Evolutionary conservation across 345 rosid genomes (phyloP).

Genomic region (Salix purpurea): DNA sequence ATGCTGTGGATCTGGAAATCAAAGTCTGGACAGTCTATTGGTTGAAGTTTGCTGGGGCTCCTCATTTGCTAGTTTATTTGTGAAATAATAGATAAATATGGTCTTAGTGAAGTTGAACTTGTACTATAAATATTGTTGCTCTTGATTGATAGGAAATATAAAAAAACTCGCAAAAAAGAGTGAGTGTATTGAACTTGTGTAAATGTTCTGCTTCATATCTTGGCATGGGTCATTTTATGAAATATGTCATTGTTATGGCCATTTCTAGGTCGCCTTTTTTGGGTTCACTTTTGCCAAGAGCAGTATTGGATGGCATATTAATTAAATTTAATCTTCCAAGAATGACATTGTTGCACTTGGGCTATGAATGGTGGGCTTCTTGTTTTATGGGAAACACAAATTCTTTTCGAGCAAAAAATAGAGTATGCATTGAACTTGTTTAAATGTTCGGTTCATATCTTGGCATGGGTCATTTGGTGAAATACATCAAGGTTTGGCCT

Average conservation of each 20-base stretch:
- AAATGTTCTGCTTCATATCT: background rate
- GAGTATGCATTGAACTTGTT: background rate
- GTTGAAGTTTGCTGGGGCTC: background rate
- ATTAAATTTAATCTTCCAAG: background rate
- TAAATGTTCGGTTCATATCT: background rate
- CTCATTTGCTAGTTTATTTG: background rate
- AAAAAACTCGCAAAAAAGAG: background rate
- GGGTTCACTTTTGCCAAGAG: background rate
- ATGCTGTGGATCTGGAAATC: background rate
- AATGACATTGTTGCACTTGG: background rate
- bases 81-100: background rate
- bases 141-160: background rate
- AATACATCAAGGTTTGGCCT: background rate
- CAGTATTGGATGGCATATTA: background rate
- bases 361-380: background rate
- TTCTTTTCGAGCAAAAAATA: background rate
- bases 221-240: background rate
- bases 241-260: background rate
- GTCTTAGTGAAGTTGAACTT: background rate
- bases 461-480: background rate
- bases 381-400: background rate
- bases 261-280: background rate
- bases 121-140: background rate
- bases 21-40: background rate
- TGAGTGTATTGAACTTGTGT: background rate